Base-by-base conservation (phyloP, 495 filamentous ascomycete species). In the Hypomontagnella submonticulosa region DNA sequence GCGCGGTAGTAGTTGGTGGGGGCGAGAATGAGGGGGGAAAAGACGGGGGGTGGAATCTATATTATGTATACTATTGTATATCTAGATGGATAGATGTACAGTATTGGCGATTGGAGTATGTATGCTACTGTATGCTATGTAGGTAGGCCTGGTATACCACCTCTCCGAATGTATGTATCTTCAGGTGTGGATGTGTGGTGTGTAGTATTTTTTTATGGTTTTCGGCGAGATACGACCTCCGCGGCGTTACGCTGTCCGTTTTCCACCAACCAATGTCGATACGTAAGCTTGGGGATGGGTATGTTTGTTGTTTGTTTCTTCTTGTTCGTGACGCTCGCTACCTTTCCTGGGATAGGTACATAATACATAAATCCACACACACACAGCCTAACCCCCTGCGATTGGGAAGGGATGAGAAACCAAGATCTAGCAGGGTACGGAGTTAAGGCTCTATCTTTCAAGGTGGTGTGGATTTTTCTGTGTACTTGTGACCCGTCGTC, bases 381-480 rank as follows among this genome's bases (percentile, higher is more conserved):
- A 13, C 30, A 18, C 6, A 46, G 1, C 23, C 36, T 13, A 4
- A 4, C 10, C 52, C 54, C 50, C 44, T 54, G 54, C 55, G 64
- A 63, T 63, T 67, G 64, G 64, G 58, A 56, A 67, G 18, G 64
- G 51, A 27, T 44, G n/a, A 50, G 47, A 41, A 67, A 67, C 64
- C 64, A 67, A 67, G 64, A 67, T 67, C 58, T 46, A 62, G 55
- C 64, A 58, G n/a, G 46, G 48, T 52, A 54, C 64, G 64, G 64
- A 63, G 64, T 63, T 67, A 67, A 56, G 47, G 30, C 44, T 8
- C 20, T 23, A n/a, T n/a, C 16, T 27, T 27, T 47, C 48, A 20
- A 23, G 10, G 27, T 30, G 44, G 53, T 57, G 61, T 58, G 53
- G 32, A 15, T 44, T 12, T 55, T 41, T 32, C 12, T 27, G 16